Base-by-base conservation (phyloP, 1,139 yeast genomes). In the Pichia sp. region DNA sequence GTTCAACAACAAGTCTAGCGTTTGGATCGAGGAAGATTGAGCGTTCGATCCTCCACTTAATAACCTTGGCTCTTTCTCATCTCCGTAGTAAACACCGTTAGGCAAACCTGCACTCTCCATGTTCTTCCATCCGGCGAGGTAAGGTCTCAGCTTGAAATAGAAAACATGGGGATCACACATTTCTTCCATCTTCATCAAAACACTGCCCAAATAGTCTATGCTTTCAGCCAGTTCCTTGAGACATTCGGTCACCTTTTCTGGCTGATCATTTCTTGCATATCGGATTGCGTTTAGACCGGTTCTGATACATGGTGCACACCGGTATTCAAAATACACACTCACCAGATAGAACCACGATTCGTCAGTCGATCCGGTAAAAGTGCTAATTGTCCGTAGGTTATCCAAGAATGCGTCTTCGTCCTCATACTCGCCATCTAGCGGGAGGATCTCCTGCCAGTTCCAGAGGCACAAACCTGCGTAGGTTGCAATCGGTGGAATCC, bases 11-110 rank as follows among this genome's bases (percentile, higher is more conserved):
- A 89, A 80, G 67, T 92, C 98, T 60, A 92, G 75, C 44, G 90
- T 86, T 70, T 92, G 97, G 57, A 92, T 87, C 61, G 90, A 75
- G 2, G 97, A 89, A 50, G 93, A 84, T 70, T 92, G 97, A 0
- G 97, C 97, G 67, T 92, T 92, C 11, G 96, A 88, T 0, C 98
- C 98, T 29, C 98, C 98, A 6, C 96, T 78, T 68, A 80, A 87
- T 34, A 77, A 70, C 59, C 88, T 76, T 54, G 83, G 85, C 26
- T 64, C 70, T 1, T 70, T 62, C 58, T 87, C 92, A 54, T 80
- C 74, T 6, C 96, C 97, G 67, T 90, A 90, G 50, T 77, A 72
- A 1, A 90, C 84, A 0, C 97, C 97, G 55, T 82, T 70, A 52
- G 72, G 80, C 55, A 92, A 76, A 0, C 97, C 97, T 1, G 87